Evolutionary conservation across 108 stramenopile genomes (phyloP), one percentile per base, ranked within the genome.

Genomic region (Schizochytrium sp.): DNA sequence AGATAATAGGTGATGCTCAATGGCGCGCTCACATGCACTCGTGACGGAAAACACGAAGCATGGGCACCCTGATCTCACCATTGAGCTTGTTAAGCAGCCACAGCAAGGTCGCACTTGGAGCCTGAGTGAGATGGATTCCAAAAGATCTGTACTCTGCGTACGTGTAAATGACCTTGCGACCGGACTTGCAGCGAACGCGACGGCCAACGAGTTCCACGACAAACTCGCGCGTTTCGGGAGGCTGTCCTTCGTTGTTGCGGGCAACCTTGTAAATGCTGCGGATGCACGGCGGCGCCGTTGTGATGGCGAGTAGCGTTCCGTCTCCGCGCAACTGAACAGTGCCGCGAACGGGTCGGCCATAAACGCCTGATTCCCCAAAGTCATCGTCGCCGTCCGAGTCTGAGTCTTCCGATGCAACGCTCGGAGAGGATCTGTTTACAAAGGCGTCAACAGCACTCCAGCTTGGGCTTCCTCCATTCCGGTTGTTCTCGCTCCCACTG

Each of bases 61-160:
- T 83, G 6, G 76, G 45, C 6, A 83, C 51, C 12, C 28, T 55
- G 23, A 53, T 53, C 6, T 83, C 76, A 6, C 76, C 76, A 53
- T 83, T 83, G 76, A 83, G 76, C 76, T 83, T 83, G 51, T 83
- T 83, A 12, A 83, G 51, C 45, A 83, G 76, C 48, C 48, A 83
- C 6, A 83, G 51, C n/a, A 83, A 23, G 10, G 76, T 83, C 16
- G 76, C 76, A 12, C 51, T 83, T 4, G 76, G 76, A 23, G 48
- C 48, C 28, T 83, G 76, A 6, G 76, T 53, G 14, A 83, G 51
- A 53, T 23, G 6, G 23, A 83, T 53, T 6, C 76, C 76, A 4
- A 83, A 83, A 12, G 45, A 25, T 6, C 76, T 43, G 76, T 53
- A 83, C 48, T 83, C 76, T 12, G 48, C 48, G n/a, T 83, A 83